Conservation (phyloP, 169 alveolate species). For the Neospora caninum region DNA sequence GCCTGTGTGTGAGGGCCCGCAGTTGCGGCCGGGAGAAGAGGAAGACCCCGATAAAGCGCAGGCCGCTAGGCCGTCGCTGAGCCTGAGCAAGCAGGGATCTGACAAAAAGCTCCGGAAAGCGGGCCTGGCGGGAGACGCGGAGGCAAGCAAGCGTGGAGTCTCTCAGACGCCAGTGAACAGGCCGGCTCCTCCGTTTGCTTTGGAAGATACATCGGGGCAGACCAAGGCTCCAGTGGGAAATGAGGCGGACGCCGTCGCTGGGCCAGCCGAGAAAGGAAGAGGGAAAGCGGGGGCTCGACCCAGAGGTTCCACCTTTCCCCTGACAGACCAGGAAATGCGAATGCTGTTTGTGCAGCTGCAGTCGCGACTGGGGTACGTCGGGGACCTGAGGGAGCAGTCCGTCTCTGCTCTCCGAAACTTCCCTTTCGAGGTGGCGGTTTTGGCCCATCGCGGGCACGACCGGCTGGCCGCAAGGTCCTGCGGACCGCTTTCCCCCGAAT, state of each 20-base stretch:
- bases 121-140: neutral
- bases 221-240: neutral
- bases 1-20: conserved; percentile 17
- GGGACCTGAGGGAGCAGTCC: conserved; percentile 61
- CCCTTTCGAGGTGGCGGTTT: conserved; percentile 65
- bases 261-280: conserved; percentile 14
- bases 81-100: too few relatives aligned
- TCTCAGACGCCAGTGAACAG: neutral
- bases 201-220: neutral
- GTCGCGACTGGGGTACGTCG: conserved; percentile 67
- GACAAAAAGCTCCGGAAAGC: neutral
- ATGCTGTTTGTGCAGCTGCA: conserved; percentile 63
- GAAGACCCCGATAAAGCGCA: neutral
- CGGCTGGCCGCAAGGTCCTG: neutral
- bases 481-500: too few relatives aligned
- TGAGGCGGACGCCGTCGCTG: conserved; percentile 23
- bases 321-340: conserved; percentile 59
- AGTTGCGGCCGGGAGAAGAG: conserved; percentile 8
- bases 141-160: neutral
- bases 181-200: neutral
- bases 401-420: conserved; percentile 54
- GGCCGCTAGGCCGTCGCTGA: too few relatives aligned
- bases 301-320: neutral
- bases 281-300: neutral
- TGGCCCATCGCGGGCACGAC: neutral